phyloP scores from a whole-genome alignment of 352 stramenopile genomes.

The Pythium insidiosum region DNA sequence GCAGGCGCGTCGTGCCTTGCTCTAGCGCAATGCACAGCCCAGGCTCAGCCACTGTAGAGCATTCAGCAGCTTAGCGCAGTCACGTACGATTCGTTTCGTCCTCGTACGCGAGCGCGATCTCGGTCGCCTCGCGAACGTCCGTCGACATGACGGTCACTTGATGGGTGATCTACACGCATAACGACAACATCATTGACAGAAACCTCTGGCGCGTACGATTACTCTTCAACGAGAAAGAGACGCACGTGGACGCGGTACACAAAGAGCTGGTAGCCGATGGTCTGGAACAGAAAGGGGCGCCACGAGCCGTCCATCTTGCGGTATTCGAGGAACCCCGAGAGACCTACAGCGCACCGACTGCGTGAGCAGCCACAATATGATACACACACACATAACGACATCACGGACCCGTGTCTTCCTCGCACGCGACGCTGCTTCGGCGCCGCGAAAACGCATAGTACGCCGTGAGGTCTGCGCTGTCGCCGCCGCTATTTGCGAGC shows the following conservation, averaged over 20 bases:
- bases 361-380: no score
- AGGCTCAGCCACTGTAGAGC: constrained; percentile 7
- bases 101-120: constrained; percentile 40
- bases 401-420: constrained; percentile 22
- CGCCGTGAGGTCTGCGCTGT: constrained; percentile 36
- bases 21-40: constrained; percentile 1
- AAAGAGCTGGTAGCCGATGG: constrained; percentile 49
- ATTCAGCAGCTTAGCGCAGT: neutral
- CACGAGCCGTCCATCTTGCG: constrained; percentile 60
- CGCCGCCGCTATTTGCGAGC: constrained; percentile 6
- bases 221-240: constrained; percentile 3
- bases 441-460: constrained; percentile 60
- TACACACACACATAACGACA: no score
- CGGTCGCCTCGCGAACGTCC: constrained; percentile 47
- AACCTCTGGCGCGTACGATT: neutral
- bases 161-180: constrained; percentile 57
- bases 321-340: constrained; percentile 65
- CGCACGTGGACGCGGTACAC: constrained; percentile 64
- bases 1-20: constrained; percentile 25
- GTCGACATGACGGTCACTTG: constrained; percentile 69
- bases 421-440: constrained; percentile 30
- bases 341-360: no score
- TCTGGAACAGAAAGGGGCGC: constrained; percentile 76
- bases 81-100: constrained; percentile 7
- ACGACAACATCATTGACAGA: no score